Conservation (phyloP, 305 asterid genomes). For the Fraxinus xanthoxyloides region DNA sequence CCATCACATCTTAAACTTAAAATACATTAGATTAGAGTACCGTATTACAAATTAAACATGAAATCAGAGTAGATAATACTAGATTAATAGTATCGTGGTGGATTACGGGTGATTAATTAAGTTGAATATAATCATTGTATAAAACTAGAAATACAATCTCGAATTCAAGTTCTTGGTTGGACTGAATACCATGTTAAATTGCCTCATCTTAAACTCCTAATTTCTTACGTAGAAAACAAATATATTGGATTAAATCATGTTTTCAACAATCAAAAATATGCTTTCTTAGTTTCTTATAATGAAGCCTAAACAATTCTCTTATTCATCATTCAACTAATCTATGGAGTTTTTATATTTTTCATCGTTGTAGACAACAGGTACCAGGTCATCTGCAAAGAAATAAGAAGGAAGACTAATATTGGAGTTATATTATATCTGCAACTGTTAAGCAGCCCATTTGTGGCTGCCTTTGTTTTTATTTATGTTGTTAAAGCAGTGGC, state of each 20-base stretch:
- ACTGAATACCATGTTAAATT: no score
- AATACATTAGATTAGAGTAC: not conserved
- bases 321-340: not conserved
- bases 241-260: not conserved
- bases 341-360: not conserved
- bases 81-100: no score
- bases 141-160: no score
- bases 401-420: conserved; percentile 13
- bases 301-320: not conserved
- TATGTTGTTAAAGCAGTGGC: conserved; percentile 22
- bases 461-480: conserved; percentile 17
- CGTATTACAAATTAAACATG: no score
- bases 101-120: no score
- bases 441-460: conserved; percentile 16
- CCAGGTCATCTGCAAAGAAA: conserved; percentile 31
- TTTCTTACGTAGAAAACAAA: not conserved
- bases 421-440: not conserved
- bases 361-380: conserved; percentile 24
- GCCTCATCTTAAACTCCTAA: no score
- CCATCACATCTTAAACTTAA: not conserved
- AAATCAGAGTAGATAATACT: not conserved
- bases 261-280: not conserved
- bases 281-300: not conserved
- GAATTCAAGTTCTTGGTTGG: no score
- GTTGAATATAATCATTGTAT: no score